These are phyloP conservation scores for Septoria petroselini DNA, from an alignment of 2,329 filamentous ascomycete species.

Conservation along the genomic window DNA sequence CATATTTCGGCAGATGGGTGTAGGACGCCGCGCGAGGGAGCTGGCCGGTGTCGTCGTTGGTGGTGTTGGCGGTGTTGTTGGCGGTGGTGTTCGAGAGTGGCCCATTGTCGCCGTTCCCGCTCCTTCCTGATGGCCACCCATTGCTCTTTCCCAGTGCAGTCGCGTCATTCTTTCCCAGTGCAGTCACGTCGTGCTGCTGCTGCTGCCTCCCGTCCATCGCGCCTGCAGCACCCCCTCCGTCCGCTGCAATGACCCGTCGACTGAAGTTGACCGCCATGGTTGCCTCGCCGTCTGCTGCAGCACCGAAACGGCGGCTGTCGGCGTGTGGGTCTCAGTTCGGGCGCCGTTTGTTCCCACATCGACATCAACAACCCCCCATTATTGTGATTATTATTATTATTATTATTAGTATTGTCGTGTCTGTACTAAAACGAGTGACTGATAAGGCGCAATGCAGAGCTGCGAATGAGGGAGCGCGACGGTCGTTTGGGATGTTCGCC, in stretches of 20 bases:
- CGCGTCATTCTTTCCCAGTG: constrained; percentile 16
- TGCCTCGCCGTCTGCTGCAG: neutral
- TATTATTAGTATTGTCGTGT: too few species aligned
- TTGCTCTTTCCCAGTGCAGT: constrained; percentile 9
- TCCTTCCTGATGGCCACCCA: constrained; percentile 15
- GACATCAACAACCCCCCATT: constrained; percentile 14
- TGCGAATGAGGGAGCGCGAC: neutral
- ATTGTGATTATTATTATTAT: neutral
- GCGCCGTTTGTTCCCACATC: neutral
- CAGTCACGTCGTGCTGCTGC: too few species aligned
- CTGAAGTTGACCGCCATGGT: constrained; percentile 23
- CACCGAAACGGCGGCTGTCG: neutral
- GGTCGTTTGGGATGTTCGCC: neutral
- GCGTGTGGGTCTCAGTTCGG: neutral
- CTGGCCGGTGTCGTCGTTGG: too few species aligned
- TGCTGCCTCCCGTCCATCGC: too few species aligned
- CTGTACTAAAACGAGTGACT: constrained; percentile 17
- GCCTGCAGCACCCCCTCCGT: neutral
- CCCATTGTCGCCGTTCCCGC: constrained; percentile 11
- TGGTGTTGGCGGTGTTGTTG: too few species aligned
- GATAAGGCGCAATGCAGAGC: constrained; percentile 17
- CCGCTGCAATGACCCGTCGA: neutral
- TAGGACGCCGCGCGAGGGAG: constrained; percentile 58
- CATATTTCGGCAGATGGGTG: constrained; percentile 49
- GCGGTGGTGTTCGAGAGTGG: too few species aligned